Evolutionary conservation across 176 grass and related monocot species (phyloP), one percentile per base, ranked within the genome.

Genomic region (Rhynchospora breviuscula): DNA sequence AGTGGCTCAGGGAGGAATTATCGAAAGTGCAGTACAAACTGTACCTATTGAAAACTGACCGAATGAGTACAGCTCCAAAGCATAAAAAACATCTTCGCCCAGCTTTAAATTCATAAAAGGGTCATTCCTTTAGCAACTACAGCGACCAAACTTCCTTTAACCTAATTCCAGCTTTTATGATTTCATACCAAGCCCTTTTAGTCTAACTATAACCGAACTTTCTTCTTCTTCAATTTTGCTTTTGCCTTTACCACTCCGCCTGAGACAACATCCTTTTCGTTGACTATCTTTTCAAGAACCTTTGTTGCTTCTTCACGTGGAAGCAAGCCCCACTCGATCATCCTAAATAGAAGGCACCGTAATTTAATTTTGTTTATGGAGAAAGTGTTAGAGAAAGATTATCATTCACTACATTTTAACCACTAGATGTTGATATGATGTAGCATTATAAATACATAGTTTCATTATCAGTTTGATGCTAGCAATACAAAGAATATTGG

Each of bases 301-400:
- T 29, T 64, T 9, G 5, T 63, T 77, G 83, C 83, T 51, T 49
- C 70, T 51, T 78, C 70, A 18, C 5, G 40, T 51, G 83, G 40
- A 78, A 85, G 83, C 35, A 85, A 25, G 51, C 83, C 83, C 67
- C 67, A 85, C 40, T 85, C 83, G 3, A 85, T 64, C 54, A 85
- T 78, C 83, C 83, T 78, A 78, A 14, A 53, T 53, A 77, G 72
- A 77, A 77, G 13, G 12, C 47, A 53, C 47, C 3, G 17, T 29
- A 77, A 77, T 17, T 76, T 76, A 26, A 66, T 53, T 76, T 26
- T 26, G 10, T 76, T 76, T 52, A 52, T 5, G 35, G 35, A 54
- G 12, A 76, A 76, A 54, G 5, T 76, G 19, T 25, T 53, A 53
- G 1, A 76, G 21, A 14, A 53, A 54, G 46, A 51, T 14, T 19